Evolutionary conservation across 441 rosid species (phyloP).

Genomic region (Pelargonium australe): DNA sequence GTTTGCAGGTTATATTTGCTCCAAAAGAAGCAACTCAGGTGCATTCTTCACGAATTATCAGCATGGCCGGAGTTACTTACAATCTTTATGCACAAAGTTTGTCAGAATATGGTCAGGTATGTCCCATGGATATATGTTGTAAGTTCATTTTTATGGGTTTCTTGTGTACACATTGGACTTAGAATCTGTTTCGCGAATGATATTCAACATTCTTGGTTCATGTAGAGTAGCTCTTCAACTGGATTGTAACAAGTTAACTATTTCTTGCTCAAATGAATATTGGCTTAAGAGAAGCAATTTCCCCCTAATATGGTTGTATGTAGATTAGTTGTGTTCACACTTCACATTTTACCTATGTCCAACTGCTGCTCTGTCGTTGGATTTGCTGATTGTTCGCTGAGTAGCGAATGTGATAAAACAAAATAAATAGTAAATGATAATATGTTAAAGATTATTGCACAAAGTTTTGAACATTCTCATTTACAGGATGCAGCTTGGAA

Average conservation of each 20-base stretch:
- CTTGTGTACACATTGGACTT: background rate
- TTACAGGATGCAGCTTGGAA: conserved; percentile 41
- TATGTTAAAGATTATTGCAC: background rate
- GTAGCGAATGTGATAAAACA: background rate
- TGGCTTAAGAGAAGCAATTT: too few relatives aligned
- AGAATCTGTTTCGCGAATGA: background rate
- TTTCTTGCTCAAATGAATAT: too few relatives aligned
- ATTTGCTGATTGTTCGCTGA: background rate
- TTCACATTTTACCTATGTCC: background rate
- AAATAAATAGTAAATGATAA: background rate
- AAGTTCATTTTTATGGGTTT: background rate
- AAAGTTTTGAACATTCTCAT: conserved; percentile 9
- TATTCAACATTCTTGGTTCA: too few relatives aligned
- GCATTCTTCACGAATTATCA: conserved; percentile 26
- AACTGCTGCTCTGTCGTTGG: background rate
- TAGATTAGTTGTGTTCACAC: too few relatives aligned
- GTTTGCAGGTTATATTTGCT: conserved; percentile 33
- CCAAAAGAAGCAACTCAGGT: conserved; percentile 17
- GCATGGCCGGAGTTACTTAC: conserved; percentile 36
- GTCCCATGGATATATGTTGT: conserved; percentile 17
- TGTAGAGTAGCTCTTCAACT: too few relatives aligned
- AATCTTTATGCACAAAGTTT: conserved; percentile 33
- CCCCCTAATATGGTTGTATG: too few relatives aligned
- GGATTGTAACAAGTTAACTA: too few relatives aligned
- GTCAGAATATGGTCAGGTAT: conserved; percentile 42